Evolutionary conservation across 2,329 filamentous ascomycete species (phyloP).

Genomic region (Diaporthe sp.): DNA sequence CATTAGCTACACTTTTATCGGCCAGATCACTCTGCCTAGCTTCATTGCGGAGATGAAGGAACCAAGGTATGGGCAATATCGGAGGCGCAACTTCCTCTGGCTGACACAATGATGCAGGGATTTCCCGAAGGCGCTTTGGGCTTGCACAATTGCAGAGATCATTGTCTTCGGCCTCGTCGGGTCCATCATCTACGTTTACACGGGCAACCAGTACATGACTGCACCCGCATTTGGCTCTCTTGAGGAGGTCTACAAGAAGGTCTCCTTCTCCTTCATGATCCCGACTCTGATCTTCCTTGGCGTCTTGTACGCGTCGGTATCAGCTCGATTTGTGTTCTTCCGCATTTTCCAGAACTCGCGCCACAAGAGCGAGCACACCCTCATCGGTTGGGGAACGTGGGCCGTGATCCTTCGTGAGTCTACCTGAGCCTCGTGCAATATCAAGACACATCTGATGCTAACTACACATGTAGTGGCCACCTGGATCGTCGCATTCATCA

Average conservation of each 20-base stretch:
- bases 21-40: conserved; percentile 92
- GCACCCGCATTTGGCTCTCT: conserved; percentile 90
- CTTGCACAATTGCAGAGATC: conserved; percentile 89
- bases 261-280: conserved; percentile 95
- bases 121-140: conserved; percentile 93
- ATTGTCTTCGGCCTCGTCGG: conserved; percentile 89
- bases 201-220: conserved; percentile 90
- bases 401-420: conserved; percentile 74
- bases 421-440: conserved; percentile 33
- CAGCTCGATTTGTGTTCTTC: conserved; percentile 92
- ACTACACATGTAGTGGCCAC: conserved; percentile 61
- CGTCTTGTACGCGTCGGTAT: conserved; percentile 90
- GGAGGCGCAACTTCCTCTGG: too few relatives aligned
- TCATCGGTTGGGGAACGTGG: conserved; percentile 86
- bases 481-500: conserved; percentile 93
- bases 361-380: conserved; percentile 85
- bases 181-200: conserved; percentile 85
- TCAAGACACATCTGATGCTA: conserved; percentile 14
- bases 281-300: conserved; percentile 94
- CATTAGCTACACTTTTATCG: conserved; percentile 96
- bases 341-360: conserved; percentile 83
- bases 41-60: conserved; percentile 96
- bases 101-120: conserved; percentile 63
- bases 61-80: conserved; percentile 61
- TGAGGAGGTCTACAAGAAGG: conserved; percentile 84